Evolutionary conservation across 2,329 filamentous ascomycete species (phyloP), one percentile per base, ranked within the genome.

Genomic region (Aspergillus thermomutatus): DNA sequence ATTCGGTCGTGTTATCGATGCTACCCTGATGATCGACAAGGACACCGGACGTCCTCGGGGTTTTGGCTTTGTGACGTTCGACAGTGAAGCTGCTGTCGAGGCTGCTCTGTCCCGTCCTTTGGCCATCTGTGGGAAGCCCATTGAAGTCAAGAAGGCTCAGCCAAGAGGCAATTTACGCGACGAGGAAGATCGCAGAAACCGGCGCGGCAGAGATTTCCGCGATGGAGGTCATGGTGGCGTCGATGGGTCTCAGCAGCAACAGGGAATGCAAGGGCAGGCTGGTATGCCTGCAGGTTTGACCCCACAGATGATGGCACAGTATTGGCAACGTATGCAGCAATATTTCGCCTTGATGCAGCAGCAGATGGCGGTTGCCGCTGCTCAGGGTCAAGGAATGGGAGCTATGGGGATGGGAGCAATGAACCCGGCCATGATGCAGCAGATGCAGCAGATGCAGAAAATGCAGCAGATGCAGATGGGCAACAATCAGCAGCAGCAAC

Each of bases 21-120:
- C 94, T 1, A 99, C 94, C 0, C 85, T 99, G 2, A 99, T 99
- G 94, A 99, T 99, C 87, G 94, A 99, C 74, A 99, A 99, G 77
- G 94, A 99, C 74, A 99, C 94, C 0, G 94, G 94, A n/a, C 86
- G 94, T 43, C 94, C 94, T 2, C 85, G 94, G 70, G 94, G 94
- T 1, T 99, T 99, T 69, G 94, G 94, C 14, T 99, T 99, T 73
- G 94, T 99, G 53, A 99, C 94, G 0, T 99, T 99, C 66, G 94
- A 99, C 76, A 95, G 88, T 64, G 94, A 99, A 69, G 87, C 91
- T 17, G 94, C 94, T 19, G 94, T 99, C 47, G 94, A 99, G 63
- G 89, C 90, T 34, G 96, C 92, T 59, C 85, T 99, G 46, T 87
- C 88, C 55, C 84, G 87, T 23, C 90, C 91, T 17, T 83, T 99